Conservation (phyloP, 2,329 filamentous ascomycete species). For the Truncatella angustata region DNA sequence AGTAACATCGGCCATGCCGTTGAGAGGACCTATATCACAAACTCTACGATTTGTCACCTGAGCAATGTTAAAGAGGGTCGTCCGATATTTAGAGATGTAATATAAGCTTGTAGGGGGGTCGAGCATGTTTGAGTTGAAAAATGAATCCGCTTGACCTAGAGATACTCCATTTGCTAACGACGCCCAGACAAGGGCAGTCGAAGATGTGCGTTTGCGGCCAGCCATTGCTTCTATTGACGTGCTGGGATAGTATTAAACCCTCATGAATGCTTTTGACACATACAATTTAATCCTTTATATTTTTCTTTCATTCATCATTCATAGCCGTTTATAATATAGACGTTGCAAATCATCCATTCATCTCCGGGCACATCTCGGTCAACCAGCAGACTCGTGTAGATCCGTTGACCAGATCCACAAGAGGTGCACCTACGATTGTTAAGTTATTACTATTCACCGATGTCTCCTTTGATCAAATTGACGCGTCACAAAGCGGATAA, state of each 20-base stretch:
- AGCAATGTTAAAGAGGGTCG: constrained; percentile 1
- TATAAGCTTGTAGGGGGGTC: background rate
- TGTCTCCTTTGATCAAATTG: too few species aligned
- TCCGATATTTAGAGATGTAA: background rate
- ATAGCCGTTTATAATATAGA: background rate
- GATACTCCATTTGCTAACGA: background rate
- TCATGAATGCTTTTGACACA: too few species aligned
- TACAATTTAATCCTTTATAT: too few species aligned
- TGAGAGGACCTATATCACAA: background rate
- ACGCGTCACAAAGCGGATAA: too few species aligned
- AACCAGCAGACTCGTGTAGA: too few species aligned
- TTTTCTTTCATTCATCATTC: too few species aligned
- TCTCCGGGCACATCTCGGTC: background rate
- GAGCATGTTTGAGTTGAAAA: background rate
- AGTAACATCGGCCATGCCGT: constrained; percentile 6
- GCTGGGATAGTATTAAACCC: too few species aligned
- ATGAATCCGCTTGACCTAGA: background rate
- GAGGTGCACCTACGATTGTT: too few species aligned
- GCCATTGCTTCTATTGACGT: too few species aligned
- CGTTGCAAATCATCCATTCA: background rate
- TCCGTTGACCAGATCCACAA: too few species aligned
- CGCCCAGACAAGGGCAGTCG: background rate
- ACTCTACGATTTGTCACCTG: background rate
- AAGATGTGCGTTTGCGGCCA: background rate
- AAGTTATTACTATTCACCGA: too few species aligned